These are phyloP conservation scores for Pseudoneurospora amorphoporcata DNA, from an alignment of 495 filamentous ascomycete species.

Conservation along the genomic window DNA sequence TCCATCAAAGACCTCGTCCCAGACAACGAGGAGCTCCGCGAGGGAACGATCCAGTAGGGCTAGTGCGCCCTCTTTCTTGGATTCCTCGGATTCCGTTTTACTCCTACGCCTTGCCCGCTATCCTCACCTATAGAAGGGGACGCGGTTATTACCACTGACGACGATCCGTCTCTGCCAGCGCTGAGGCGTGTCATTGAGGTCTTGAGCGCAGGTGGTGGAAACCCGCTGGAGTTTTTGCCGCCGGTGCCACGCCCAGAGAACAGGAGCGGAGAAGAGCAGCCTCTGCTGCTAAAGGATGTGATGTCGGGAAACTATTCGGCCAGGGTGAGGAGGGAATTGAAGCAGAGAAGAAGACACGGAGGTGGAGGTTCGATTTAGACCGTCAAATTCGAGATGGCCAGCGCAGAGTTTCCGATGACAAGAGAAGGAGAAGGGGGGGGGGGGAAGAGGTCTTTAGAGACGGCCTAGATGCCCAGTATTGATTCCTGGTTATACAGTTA, in stretches of 20 bases:
- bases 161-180: background rate
- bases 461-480: no score
- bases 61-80: background rate
- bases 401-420: no score
- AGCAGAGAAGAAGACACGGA: no score
- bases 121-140: background rate
- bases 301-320: background rate
- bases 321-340: no score
- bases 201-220: background rate
- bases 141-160: background rate
- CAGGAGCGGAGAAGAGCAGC: background rate
- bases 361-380: no score
- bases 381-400: no score
- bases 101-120: background rate
- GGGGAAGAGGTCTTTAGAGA: no score
- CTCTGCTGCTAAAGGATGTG: background rate
- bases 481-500: no score
- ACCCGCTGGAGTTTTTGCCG: background rate
- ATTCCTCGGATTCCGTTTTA: background rate
- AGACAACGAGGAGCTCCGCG: slow-evolving; percentile 22
- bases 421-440: no score
- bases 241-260: background rate
- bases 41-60: slow-evolving; percentile 23
- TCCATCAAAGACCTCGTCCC: slow-evolving; percentile 24
- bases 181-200: background rate